Percentiles rank a stretch among this genome's conserved stretches.
Evolutionary conservation across 2,329 filamentous ascomycete genomes (phyloP).

Genomic region (Verticillium albo-atrum): DNA sequence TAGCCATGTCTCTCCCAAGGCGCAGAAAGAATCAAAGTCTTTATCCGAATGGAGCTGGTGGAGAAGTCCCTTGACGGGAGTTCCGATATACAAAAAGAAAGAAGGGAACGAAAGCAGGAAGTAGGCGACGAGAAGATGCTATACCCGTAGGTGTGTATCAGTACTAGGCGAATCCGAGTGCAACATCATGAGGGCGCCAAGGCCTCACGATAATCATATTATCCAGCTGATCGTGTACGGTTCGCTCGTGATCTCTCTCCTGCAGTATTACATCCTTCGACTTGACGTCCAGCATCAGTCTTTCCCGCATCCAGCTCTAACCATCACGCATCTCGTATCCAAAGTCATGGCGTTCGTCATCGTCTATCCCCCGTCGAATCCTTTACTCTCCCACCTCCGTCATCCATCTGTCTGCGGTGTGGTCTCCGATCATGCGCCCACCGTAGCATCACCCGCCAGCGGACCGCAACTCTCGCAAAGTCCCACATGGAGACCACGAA

Average conservation of each 20-base stretch:
- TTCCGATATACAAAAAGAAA: background rate
- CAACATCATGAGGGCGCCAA: background rate
- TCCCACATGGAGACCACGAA: constrained; percentile 1
- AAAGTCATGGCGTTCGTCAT: background rate
- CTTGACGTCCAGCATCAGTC: background rate
- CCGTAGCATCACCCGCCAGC: background rate
- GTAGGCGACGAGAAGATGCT: background rate
- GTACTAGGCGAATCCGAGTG: background rate
- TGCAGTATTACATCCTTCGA: background rate
- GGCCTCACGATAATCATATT: background rate
- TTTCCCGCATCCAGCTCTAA: too few relatives aligned
- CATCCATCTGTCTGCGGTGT: background rate
- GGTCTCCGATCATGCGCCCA: background rate
- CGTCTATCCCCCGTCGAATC: background rate
- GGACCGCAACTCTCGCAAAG: background rate
- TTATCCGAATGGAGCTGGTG: background rate
- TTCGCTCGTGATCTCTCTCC: background rate
- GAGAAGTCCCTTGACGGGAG: background rate
- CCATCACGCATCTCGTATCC: background rate
- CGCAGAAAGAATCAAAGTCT: background rate
- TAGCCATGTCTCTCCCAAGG: background rate
- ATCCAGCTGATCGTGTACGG: background rate
- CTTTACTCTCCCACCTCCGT: background rate
- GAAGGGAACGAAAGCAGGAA: background rate
- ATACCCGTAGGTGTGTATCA: background rate